Conservation (phyloP, 169 alveolate species). For the Eimeria falciformis region DNA sequence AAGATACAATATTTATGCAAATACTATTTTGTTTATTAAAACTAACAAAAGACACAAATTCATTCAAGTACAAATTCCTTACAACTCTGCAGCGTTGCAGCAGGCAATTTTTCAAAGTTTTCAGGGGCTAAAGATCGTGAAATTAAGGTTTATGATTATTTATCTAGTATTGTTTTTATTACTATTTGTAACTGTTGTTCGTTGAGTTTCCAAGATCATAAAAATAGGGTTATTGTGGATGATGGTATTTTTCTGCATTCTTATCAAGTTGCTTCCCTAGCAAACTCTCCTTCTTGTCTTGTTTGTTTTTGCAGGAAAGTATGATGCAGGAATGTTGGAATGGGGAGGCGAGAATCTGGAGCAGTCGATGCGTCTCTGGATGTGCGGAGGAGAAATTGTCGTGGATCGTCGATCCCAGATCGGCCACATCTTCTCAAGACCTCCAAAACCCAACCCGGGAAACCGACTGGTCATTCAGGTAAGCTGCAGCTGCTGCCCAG, state of each 20-base stretch:
- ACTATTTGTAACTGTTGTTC: not conserved
- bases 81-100: no score
- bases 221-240: no score
- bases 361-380: slow-evolving; percentile 83
- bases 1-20: no score
- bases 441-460: slow-evolving; percentile 24
- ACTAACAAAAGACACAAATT: no score
- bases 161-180: not conserved
- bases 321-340: slow-evolving; percentile 81
- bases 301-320: slow-evolving; percentile 69
- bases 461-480: slow-evolving; percentile 20
- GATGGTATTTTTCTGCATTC: not conserved
- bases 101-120: no score
- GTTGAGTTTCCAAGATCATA: not conserved
- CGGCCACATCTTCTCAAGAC: slow-evolving; percentile 79
- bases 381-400: slow-evolving; percentile 83
- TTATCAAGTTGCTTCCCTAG: not conserved
- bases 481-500: not conserved
- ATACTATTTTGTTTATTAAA: no score
- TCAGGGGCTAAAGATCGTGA: no score
- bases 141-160: no score
- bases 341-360: slow-evolving; percentile 88
- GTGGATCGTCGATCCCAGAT: slow-evolving; percentile 77
- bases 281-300: not conserved
- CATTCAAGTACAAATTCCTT: no score